A percentile compares a stretch with the other conserved stretches of the same genome.
Evolutionary conservation across 345 rosid genomes (phyloP).

Genomic region (Lumnitzera racemosa): DNA sequence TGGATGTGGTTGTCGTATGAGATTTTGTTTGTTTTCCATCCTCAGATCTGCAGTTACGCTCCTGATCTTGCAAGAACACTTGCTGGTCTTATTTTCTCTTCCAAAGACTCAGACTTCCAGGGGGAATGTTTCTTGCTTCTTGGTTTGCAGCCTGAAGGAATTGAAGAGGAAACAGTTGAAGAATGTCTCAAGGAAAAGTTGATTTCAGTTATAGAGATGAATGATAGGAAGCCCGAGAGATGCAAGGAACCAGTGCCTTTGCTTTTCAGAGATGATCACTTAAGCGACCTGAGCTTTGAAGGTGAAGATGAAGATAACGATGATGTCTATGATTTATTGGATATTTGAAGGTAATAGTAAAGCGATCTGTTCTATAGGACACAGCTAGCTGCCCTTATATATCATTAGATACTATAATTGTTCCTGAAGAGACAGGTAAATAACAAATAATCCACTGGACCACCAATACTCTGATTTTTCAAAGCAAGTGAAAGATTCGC

Average conservation of each 20-base stretch:
- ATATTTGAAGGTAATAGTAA: conserved; percentile 14
- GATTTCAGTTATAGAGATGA: conserved; percentile 49
- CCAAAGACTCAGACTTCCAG: conserved; percentile 57
- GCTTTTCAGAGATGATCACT: conserved; percentile 44
- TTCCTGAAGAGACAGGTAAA: no score
- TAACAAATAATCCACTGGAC: no score
- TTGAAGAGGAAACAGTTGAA: conserved; percentile 31
- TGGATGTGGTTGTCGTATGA: conserved; percentile 3
- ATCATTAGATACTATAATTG: no score
- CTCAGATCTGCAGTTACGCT: conserved; percentile 67
- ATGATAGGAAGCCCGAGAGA: conserved; percentile 53
- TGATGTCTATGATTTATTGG: conserved; percentile 18
- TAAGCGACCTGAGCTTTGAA: conserved; percentile 27
- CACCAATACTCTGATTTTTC: no score
- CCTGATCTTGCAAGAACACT: conserved; percentile 86
- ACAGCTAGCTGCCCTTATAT: not conserved
- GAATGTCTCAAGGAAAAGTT: conserved; percentile 62
- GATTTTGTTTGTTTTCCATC: conserved; percentile 3
- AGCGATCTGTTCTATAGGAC: not conserved
- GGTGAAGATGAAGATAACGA: conserved; percentile 44
- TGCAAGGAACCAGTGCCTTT: conserved; percentile 45
- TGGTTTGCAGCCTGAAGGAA: conserved; percentile 40
- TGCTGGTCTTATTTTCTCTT: conserved; percentile 66
- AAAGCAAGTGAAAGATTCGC: no score
- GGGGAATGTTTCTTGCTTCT: conserved; percentile 74